Evolutionary conservation across 176 grass and related monocot species (phyloP).

Genomic region (Oryza australiensis): DNA sequence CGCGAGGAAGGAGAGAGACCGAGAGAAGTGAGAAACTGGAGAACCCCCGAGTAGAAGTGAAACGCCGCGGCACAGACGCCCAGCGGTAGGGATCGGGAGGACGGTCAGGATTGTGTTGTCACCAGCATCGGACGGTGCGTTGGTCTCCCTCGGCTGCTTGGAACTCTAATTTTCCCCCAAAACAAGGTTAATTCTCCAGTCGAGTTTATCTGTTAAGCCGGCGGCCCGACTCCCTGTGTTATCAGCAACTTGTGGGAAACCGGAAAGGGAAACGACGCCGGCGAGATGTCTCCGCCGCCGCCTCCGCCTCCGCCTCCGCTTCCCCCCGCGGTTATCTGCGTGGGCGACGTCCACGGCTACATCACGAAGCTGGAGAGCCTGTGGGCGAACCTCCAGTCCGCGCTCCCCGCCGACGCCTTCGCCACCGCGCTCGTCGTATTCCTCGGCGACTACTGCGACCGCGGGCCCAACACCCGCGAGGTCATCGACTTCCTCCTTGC

Average conservation of each 20-base stretch:
- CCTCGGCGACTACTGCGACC: conserved; percentile 94
- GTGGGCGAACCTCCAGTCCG: conserved; percentile 69
- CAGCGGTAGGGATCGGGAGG: too few species aligned
- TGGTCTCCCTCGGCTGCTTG: background rate
- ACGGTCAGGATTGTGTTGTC: background rate
- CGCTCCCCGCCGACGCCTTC: conserved; percentile 62
- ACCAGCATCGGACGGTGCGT: conserved; percentile 4
- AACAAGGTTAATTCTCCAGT: too few species aligned
- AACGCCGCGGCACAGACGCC: background rate
- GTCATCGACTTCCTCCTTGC: conserved; percentile 76
- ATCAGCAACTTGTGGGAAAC: background rate
- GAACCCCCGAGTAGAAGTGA: too few species aligned
- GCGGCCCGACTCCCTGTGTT: too few species aligned
- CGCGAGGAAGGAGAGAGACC: conserved; percentile 7
- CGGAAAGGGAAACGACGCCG: background rate
- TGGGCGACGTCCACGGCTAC: conserved; percentile 90
- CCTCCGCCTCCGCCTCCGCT: background rate
- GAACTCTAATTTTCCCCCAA: too few species aligned
- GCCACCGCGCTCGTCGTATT: conserved; percentile 81
- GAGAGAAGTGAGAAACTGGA: too few species aligned
- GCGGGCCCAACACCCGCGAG: conserved; percentile 57
- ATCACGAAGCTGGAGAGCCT: conserved; percentile 79
- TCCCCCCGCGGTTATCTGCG: conserved; percentile 68
- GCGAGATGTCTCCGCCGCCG: conserved; percentile 24
- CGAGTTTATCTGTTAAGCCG: too few species aligned